Conservation (phyloP, 352 stramenopile genomes). For the Globisporangium paddicum region DNA sequence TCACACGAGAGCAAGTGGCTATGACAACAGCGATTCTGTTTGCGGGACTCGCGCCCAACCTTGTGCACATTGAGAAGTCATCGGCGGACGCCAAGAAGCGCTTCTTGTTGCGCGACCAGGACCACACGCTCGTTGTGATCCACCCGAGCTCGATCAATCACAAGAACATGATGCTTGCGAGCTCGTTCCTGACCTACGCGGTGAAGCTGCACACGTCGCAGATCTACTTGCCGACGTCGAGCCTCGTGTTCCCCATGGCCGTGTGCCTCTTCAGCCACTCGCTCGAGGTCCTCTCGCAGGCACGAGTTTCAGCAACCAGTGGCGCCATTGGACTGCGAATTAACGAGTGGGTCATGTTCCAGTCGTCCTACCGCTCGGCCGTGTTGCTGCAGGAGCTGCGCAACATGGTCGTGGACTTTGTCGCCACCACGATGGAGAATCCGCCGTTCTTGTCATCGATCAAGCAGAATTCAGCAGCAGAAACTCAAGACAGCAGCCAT, state of each 20-base stretch:
- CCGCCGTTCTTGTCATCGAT: constrained; percentile 18
- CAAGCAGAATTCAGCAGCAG: neutral
- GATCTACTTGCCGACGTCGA: constrained; percentile 70
- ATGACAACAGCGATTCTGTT: constrained; percentile 70
- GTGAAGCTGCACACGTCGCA: constrained; percentile 84
- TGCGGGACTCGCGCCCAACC: constrained; percentile 89
- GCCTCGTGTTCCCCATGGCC: constrained; percentile 51
- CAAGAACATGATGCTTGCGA: constrained; percentile 45
- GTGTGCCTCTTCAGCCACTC: constrained; percentile 69
- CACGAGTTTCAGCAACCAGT: constrained; percentile 12
- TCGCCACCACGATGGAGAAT: constrained; percentile 32
- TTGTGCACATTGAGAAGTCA: constrained; percentile 72
- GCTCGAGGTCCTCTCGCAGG: constrained; percentile 50
- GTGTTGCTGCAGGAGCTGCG: constrained; percentile 51
- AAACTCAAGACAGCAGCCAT: neutral
- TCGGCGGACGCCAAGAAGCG: constrained; percentile 24
- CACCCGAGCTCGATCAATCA: constrained; percentile 77
- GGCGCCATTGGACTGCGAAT: constrained; percentile 46
- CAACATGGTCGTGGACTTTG: constrained; percentile 17
- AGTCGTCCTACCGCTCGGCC: constrained; percentile 50
- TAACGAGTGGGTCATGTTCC: constrained; percentile 69
- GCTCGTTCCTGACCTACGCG: constrained; percentile 68
- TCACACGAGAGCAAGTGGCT: constrained; percentile 45
- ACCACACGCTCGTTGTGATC: constrained; percentile 45
- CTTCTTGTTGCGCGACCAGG: constrained; percentile 38